Evolutionary conservation across 2,329 filamentous ascomycete species (phyloP).

Genomic region (Aspergillus arachidicola): DNA sequence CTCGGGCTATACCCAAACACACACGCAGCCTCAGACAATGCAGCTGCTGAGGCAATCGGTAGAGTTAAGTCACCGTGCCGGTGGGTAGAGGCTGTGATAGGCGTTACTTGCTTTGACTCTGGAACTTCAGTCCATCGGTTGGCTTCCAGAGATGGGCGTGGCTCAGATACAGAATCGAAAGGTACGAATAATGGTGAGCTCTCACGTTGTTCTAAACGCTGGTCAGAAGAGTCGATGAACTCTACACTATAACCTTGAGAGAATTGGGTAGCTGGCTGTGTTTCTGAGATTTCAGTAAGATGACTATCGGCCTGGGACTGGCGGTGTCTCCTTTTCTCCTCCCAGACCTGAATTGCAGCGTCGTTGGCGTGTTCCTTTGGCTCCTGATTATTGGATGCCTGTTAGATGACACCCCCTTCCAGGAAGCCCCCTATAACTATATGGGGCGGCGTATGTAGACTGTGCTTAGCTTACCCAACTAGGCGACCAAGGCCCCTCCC

Average conservation of each 20-base stretch:
- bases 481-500: conserved; percentile 40
- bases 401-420: conserved; percentile 12
- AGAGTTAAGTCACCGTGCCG: background rate
- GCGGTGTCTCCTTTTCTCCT: conserved; percentile 26
- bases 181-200: conserved; percentile 25
- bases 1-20: conserved; percentile 19
- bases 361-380: conserved; percentile 39
- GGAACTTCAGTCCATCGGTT: background rate
- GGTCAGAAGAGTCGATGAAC: background rate
- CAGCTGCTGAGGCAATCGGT: background rate
- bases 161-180: conserved; percentile 6
- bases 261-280: background rate
- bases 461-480: conserved; percentile 38
- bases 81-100: background rate
- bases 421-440: background rate
- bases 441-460: background rate
- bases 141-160: conserved; percentile 3
- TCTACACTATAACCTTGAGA: conserved; percentile 6
- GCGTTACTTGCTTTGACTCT: background rate
- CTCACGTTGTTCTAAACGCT: background rate
- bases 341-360: conserved; percentile 32
- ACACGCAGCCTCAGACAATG: background rate
- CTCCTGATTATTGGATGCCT: conserved; percentile 27
- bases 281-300: conserved; percentile 10
- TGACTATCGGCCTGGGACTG: conserved; percentile 6